Evolutionary conservation across 2,329 filamentous ascomycete genomes (phyloP), one percentile per base, ranked within the genome.

Genomic region (Bipolaris oryzae): DNA sequence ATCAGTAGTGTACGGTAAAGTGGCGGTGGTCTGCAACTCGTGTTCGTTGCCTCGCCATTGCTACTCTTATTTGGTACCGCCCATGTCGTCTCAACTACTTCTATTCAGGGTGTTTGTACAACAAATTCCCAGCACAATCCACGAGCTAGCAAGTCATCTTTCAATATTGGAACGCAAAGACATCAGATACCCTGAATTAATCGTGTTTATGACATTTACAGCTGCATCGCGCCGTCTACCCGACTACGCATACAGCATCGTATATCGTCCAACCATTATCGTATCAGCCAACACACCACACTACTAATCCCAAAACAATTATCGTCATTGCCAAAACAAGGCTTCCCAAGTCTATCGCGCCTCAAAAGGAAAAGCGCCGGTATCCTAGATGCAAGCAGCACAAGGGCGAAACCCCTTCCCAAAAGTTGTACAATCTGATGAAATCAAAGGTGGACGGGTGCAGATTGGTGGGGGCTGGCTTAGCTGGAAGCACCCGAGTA

Each of bases 401-500:
- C 51, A 52, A 48, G n/a, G 42, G 42, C 48, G 52, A 46, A 37
- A 31, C 28, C 21, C 39, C 55, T 25, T 38, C 21, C 45, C 50
- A 57, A 45, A 50, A 18, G 28, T 45, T 34, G 55, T 34, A 33
- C 38, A 15, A 31, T 53, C 50, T 20, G 50, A 38, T 25, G 38
- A 53, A 20, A 49, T 42, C 37, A 54, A 47, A 50, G 28, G 44
- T 42, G 45, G 48, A 43, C 11, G 38, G 28, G 9, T 44, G 33
- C 33, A 15, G 28, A 23, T 16, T 11, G 15, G 7, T 16, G 31
- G 7, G 13, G 38, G 15, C 20, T 42, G 10, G 33, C n/a, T 18
- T 50, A 74, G 65, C 68, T 71, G 43, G 69, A 57, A 42, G 65
- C 63, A 47, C 63, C 68, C 16, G 70, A 63, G 66, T 75, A 76